phyloP scores from a whole-genome alignment of 2,329 filamentous ascomycete species.

The Ophiostoma triangulosporum region DNA sequence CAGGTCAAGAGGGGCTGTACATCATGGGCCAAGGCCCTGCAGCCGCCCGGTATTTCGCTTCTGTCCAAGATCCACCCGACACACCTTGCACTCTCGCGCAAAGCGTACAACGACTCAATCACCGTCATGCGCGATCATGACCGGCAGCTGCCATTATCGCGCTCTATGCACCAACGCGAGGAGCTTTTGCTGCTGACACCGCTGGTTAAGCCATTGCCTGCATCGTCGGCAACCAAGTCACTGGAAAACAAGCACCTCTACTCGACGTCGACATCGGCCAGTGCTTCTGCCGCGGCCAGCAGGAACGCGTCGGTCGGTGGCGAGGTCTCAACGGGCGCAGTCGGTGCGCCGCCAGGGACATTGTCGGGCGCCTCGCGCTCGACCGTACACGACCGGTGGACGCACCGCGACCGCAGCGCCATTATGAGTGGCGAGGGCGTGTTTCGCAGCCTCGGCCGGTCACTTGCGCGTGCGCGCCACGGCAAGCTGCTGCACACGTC shows the following conservation, averaged over 20 bases:
- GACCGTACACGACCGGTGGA: constrained; percentile 38
- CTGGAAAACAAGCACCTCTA: constrained; percentile 29
- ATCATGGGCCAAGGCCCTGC: constrained; percentile 82
- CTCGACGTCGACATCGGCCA: not conserved
- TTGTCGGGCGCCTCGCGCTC: constrained; percentile 14
- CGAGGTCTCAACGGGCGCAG: not conserved
- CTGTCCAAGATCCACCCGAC: constrained; percentile 70
- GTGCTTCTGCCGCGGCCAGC: not conserved
- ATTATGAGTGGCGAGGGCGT: constrained; percentile 89
- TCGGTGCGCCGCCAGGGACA: not conserved
- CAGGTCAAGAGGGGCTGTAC: constrained; percentile 74
- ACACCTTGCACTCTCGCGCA: constrained; percentile 68
- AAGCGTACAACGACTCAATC: constrained; percentile 84
- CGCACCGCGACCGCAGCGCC: constrained; percentile 43
- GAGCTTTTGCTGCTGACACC: constrained; percentile 83
- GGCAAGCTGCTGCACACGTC: constrained; percentile 86
- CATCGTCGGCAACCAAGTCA: constrained; percentile 67
- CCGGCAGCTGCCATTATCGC: constrained; percentile 67
- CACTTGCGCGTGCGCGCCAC: constrained; percentile 71
- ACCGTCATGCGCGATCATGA: constrained; percentile 86
- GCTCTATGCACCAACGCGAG: constrained; percentile 69
- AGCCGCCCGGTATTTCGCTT: constrained; percentile 64
- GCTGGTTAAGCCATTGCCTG: constrained; percentile 80
- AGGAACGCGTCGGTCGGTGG: not conserved
- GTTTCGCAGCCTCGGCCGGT: constrained; percentile 77